Evolutionary conservation across 106 monocot genomes (phyloP).

Genomic region (Xerophyta viscosa): DNA sequence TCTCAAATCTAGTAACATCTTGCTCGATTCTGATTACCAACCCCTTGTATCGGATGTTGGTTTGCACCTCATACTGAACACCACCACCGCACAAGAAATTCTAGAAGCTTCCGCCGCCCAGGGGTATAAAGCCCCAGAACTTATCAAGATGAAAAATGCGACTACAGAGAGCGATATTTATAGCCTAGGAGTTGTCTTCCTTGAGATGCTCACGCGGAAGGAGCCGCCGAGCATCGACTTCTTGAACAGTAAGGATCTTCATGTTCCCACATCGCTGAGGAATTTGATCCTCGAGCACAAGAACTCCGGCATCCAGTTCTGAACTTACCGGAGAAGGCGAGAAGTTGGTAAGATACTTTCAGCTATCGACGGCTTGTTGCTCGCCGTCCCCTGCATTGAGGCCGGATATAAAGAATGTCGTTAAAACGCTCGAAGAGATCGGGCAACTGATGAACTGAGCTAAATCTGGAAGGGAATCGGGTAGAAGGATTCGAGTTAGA

Average conservation of each 20-base stretch:
- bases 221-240: slow-evolving; percentile 30
- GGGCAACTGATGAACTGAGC: too few relatives aligned
- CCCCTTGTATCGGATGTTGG: slow-evolving; percentile 83
- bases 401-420: slow-evolving; percentile 54
- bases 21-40: slow-evolving; percentile 49
- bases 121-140: slow-evolving; percentile 89
- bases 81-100: slow-evolving; percentile 65
- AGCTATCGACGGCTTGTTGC: slow-evolving; percentile 76
- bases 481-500: too few relatives aligned
- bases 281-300: slow-evolving; percentile 66
- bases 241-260: slow-evolving; percentile 33
- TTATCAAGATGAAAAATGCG: slow-evolving; percentile 80
- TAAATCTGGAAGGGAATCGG: too few relatives aligned
- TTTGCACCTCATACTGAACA: slow-evolving; percentile 64
- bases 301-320: slow-evolving; percentile 44
- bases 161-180: slow-evolving; percentile 66
- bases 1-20: slow-evolving; percentile 74
- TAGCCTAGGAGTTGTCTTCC: slow-evolving; percentile 77
- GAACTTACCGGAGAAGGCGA: slow-evolving; percentile 27
- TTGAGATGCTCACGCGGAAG: slow-evolving; percentile 73
- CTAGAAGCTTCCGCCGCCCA: slow-evolving; percentile 51
- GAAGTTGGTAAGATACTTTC: slow-evolving; percentile 43
- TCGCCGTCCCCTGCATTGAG: slow-evolving; percentile 70
- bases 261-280: slow-evolving; percentile 37
- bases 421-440: slow-evolving; percentile 62